Conservation (phyloP, 2,329 filamentous ascomycete genomes). For the Aureobasidium sp. region DNA sequence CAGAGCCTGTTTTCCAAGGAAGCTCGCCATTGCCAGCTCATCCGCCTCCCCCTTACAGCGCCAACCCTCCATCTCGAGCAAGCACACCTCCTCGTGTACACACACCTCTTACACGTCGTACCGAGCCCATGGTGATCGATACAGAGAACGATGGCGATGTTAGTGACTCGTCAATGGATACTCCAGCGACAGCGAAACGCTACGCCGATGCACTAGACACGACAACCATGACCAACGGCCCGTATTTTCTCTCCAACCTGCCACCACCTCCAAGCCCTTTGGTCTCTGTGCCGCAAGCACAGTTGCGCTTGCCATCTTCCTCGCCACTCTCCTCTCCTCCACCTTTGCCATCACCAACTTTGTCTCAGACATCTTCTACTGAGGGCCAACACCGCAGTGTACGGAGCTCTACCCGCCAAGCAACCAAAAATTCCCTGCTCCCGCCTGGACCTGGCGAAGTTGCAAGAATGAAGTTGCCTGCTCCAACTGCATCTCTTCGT, state of each 20-base stretch:
- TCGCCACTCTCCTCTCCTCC: not conserved
- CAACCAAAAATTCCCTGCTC: not conserved
- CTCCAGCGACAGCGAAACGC: not conserved
- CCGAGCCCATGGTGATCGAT: not conserved
- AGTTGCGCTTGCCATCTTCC: not conserved
- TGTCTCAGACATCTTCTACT: not conserved
- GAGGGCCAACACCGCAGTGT: not conserved
- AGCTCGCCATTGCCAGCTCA: not conserved
- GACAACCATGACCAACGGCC: not conserved
- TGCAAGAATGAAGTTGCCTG: not conserved
- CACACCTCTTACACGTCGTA: not conserved
- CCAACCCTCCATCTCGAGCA: not conserved
- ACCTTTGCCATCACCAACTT: not conserved
- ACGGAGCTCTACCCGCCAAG: not conserved
- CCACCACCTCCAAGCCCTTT: not conserved
- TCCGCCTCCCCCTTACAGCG: constrained; percentile 7
- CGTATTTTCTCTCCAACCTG: not conserved
- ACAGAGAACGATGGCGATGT: constrained; percentile 5
- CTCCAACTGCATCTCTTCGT: not conserved
- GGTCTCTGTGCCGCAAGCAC: not conserved
- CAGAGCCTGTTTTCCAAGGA: not conserved
- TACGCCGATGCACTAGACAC: not conserved
- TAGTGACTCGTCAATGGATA: constrained; percentile 3
- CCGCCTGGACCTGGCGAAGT: not conserved
- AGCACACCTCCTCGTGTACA: not conserved